Evolutionary conservation across 106 monocot genomes (phyloP), one percentile per base, ranked within the genome.

Genomic region (Iris macrosiphon): DNA sequence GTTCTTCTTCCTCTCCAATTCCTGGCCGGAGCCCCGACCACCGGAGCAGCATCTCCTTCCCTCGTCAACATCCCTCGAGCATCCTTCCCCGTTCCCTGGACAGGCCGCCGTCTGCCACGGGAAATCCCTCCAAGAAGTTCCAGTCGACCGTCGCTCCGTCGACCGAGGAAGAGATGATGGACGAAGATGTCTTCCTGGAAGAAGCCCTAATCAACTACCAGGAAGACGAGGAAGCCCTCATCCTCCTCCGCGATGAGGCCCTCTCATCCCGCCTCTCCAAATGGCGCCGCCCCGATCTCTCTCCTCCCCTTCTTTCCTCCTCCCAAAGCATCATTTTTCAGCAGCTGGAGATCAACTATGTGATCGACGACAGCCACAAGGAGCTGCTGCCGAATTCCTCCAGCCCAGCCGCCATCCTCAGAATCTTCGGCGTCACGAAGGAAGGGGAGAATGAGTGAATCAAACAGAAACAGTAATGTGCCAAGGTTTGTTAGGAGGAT

Each of bases 121-220:
- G 57, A n/a, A 47, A 75, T 24, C 52, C 84, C 2, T 29, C 86
- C 4, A 90, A 90, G 74, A 67, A 77, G 41, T 64, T 72, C 38
- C 85, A 86, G 25, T 22, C 75, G 15, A 58, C 9, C 26, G 0
- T 26, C 26, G 11, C n/a, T n/a, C 21, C 20, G n/a, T n/a, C n/a
- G n/a, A n/a, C n/a, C 14, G 98, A 98, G 39, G 98, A 98, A 29
- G 98, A 98, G 60, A 87, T 98, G 86, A 75, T 91, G 78, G 98
- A 98, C 55, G 98, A 98, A 52, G 91, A 98, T 55, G 75, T 98
- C n/a, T 91, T 84, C 58, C 63, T 87, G 32, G 98, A 98, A 34
- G 98, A 98, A 53, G 71, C 72, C 29, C 61, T 80, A 20, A 40
- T 95, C 13, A 72, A 54, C 25, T 69, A 75, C 69, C 83, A 72